Evolutionary conservation across 2,329 filamentous ascomycete genomes (phyloP).

Genomic region (Aspergillus tanneri): DNA sequence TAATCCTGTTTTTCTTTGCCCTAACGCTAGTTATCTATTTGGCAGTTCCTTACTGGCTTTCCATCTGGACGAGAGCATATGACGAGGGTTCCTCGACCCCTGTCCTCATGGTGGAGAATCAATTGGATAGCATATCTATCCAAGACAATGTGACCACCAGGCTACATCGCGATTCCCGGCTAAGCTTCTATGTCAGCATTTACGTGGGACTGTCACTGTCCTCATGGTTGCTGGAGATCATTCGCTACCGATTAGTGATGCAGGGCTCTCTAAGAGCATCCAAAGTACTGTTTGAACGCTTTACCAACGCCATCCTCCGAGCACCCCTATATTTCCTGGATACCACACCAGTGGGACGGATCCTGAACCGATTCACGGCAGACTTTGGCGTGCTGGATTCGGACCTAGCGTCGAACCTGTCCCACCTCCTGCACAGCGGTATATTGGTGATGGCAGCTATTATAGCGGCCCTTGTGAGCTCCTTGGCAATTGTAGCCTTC

Average conservation of each 20-base stretch:
- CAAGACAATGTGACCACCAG: background rate
- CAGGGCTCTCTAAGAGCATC: constrained; percentile 67
- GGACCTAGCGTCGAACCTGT: constrained; percentile 61
- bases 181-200: constrained; percentile 3
- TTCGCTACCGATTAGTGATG: constrained; percentile 64
- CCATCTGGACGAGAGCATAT: constrained; percentile 42
- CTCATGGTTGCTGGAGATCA: constrained; percentile 25
- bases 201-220: constrained; percentile 5
- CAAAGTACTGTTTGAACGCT: constrained; percentile 63
- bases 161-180: background rate
- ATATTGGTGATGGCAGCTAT: constrained; percentile 66
- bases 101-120: background rate
- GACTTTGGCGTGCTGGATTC: constrained; percentile 74
- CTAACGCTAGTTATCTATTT: constrained; percentile 10
- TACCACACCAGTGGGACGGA: constrained; percentile 71
- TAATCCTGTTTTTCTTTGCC: constrained; percentile 55
- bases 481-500: constrained; percentile 5
- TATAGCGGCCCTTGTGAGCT: constrained; percentile 29
- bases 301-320: constrained; percentile 66
- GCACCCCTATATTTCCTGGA: constrained; percentile 74
- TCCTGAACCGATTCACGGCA: constrained; percentile 73
- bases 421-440: constrained; percentile 58
- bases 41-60: constrained; percentile 33
- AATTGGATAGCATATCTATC: too few species aligned
- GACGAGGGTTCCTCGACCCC: background rate